phyloP scores from a whole-genome alignment of 192 early-diverging fungal genomes.

The Pilobolus umbonatus region DNA sequence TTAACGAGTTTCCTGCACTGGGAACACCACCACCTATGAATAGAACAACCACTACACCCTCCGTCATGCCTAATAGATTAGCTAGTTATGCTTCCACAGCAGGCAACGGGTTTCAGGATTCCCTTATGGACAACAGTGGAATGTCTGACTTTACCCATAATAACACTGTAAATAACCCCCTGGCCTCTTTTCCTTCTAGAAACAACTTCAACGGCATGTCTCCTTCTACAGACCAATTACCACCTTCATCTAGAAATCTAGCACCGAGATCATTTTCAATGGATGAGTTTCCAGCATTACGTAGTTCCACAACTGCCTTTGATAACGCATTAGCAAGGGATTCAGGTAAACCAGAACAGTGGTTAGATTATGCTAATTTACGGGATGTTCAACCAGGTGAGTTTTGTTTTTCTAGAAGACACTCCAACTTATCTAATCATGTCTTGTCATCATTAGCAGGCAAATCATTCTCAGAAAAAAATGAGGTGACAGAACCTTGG shows the following conservation, averaged over 20 bases:
- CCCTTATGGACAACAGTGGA: not conserved
- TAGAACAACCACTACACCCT: constrained; percentile 5
- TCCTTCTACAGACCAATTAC: not conserved
- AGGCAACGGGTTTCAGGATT: too few species aligned
- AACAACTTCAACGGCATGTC: not conserved
- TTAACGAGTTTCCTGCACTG: constrained; percentile 33
- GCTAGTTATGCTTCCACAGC: constrained; percentile 26
- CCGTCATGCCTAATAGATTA: constrained; percentile 13
- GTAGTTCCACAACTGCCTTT: constrained; percentile 17
- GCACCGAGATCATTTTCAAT: constrained; percentile 30
- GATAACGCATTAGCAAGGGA: constrained; percentile 5
- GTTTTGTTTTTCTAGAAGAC: not conserved
- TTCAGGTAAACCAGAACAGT: constrained; percentile 13
- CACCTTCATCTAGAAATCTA: constrained; percentile 5
- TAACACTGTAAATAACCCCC: not conserved
- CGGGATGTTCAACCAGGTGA: constrained; percentile 5
- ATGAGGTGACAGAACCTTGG: constrained; percentile 9
- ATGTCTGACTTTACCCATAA: constrained; percentile 2
- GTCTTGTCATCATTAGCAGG: not conserved
- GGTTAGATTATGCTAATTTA: constrained; percentile 19
- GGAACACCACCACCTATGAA: constrained; percentile 24
- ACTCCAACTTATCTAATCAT: too few species aligned
- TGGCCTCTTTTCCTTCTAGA: constrained; percentile 5
- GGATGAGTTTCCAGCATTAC: constrained; percentile 34
- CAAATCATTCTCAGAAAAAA: constrained; percentile 14